Base-by-base conservation (phyloP, 2,329 filamentous ascomycete genomes). In the Sarocladium brachiariae region DNA sequence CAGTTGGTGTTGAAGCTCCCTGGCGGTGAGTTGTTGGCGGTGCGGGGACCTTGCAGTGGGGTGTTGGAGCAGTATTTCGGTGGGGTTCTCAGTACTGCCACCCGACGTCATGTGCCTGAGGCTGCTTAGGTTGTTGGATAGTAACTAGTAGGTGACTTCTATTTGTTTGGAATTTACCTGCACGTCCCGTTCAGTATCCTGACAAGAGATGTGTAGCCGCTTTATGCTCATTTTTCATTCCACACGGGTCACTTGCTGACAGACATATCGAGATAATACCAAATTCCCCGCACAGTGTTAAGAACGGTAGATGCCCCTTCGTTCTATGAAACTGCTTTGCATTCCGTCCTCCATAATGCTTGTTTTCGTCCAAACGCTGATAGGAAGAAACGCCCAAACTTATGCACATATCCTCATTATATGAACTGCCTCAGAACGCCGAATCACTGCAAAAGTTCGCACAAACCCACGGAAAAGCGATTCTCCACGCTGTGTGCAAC, bases 101-200 rank as follows among this genome's bases (percentile, higher is more conserved):
- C 27, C 25, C 46, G 31, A 49, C 46, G 46, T 49, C 46, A 49
- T 49, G 46, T 49, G 46, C 46, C 46, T 49, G 46, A 49, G 46
- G 21, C 21, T 50, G 14, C 9, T 3, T 43, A n/a, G n/a, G n/a
- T n/a, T n/a, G n/a, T n/a, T n/a, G n/a, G n/a, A n/a, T n/a, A n/a
- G n/a, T n/a, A n/a, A n/a, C n/a, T n/a, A n/a, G n/a, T n/a, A n/a
- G n/a, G n/a, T n/a, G n/a, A n/a, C n/a, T n/a, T n/a, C n/a, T n/a
- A n/a, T n/a, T n/a, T n/a, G n/a, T n/a, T n/a, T n/a, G n/a, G n/a
- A n/a, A n/a, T n/a, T n/a, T n/a, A n/a, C n/a, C n/a, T n/a, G n/a
- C n/a, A n/a, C n/a, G n/a, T n/a, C n/a, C n/a, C n/a, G n/a, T n/a
- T n/a, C n/a, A n/a, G n/a, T n/a, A n/a, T n/a, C n/a, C n/a, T n/a